Percentiles rank a stretch among this genome's conserved stretches.
Conservation (phyloP, 345 rosid species). For the Adansonia digitata region DNA sequence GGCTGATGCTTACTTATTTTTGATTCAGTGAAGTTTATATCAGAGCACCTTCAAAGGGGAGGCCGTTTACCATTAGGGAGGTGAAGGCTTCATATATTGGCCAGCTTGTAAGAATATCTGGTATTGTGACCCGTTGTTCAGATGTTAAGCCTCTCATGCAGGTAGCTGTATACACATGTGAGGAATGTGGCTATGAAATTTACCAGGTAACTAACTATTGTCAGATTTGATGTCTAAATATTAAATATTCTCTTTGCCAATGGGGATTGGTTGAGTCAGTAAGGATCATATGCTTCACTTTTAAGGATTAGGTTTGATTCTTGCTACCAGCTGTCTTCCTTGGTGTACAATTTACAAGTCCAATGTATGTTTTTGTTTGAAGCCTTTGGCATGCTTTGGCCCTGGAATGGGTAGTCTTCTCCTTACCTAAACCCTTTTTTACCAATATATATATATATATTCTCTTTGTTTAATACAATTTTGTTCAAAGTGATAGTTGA, state of each 20-base stretch:
- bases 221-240: not conserved
- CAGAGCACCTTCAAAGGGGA: constrained; percentile 75
- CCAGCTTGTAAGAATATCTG: constrained; percentile 83
- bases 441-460: not conserved
- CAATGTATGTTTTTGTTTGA: no score
- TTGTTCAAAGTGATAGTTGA: constrained; percentile 1
- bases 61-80: constrained; percentile 79
- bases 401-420: not conserved
- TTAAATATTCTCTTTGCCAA: not conserved
- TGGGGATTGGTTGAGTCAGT: not conserved
- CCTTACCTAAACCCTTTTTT: not conserved
- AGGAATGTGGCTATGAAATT: constrained; percentile 92
- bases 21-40: constrained; percentile 79
- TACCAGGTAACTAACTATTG: constrained; percentile 59
- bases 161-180: constrained; percentile 96
- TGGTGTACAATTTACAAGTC: no score
- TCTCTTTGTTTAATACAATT: not conserved
- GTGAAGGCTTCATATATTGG: constrained; percentile 93
- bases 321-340: no score
- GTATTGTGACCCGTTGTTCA: constrained; percentile 95
- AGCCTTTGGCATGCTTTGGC: not conserved
- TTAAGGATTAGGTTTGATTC: not conserved
- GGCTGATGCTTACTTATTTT: constrained; percentile 20
- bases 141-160: constrained; percentile 99
- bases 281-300: not conserved